Evolutionary conservation across 2,329 filamentous ascomycete species (phyloP), one percentile per base, ranked within the genome.

Genomic region (Colletotrichum lupini): DNA sequence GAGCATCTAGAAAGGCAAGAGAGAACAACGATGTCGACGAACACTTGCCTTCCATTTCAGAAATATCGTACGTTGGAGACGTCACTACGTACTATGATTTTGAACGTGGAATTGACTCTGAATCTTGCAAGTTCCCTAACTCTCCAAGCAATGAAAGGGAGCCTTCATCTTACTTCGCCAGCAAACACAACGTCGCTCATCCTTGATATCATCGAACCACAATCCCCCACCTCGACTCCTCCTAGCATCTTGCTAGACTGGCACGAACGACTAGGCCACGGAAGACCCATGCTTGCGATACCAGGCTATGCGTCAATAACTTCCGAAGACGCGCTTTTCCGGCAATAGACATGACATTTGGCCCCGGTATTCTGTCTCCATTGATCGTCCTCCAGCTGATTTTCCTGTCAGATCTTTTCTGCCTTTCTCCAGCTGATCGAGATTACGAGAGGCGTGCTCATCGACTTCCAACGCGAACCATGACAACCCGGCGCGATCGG

Each of bases 341-440:
- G n/a, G 28, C 64, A 67, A 60, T 37, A 32, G 35, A 49, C n/a
- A 24, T 32, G 59, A 28, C 46, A 42, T 22, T 42, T 19, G 59
- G 46, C 61, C 67, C 61, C 61, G 53, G 16, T 53, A 37, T 65
- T 62, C 24, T 28, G n/a, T 49, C 61, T 60, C 62, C 42, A 60
- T 28, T 49, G n/a, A 67, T 70, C 62, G 53, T 37, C 60, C n/a
- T 28, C 35, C 60, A 24, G 42, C 42, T 28, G 4, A 12, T 19
- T n/a, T 52, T 32, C 16, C 22, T 49, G 16, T 49, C 42, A 49
- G 19, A 49, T 49, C 19, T 49, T 49, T 49, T n/a, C 42, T 49
- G 42, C 19, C 42, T 49, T 19, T 49, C 6, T 24, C 26, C 11
- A 37, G 26, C 49, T 28, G 58, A 72, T 72, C 49, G 57, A 68